phyloP scores from a whole-genome alignment of 2,329 filamentous ascomycete genomes.

The Colletotrichum costaricense region DNA sequence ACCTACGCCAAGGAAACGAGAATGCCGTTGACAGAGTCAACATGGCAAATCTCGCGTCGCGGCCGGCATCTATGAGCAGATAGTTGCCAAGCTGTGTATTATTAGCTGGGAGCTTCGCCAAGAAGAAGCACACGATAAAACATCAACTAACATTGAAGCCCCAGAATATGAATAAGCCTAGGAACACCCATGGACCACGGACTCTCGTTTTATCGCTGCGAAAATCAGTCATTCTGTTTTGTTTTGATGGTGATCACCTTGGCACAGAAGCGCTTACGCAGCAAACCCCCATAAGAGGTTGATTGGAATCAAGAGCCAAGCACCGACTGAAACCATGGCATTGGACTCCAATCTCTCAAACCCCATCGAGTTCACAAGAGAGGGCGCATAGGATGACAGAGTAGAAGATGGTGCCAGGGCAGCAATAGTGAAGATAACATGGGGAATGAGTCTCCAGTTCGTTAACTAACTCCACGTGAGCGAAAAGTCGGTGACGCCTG shows the following conservation, averaged over 20 bases:
- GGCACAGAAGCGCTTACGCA: constrained; percentile 29
- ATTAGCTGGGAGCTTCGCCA: not conserved
- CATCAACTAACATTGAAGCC: constrained; percentile 39
- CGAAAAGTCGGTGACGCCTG: not conserved
- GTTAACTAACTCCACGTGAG: constrained; percentile 42
- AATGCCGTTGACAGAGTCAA: constrained; percentile 42
- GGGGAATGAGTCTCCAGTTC: constrained; percentile 50
- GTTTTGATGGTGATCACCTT: not conserved
- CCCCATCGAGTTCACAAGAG: constrained; percentile 48
- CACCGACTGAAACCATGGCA: constrained; percentile 49
- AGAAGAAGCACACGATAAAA: not conserved
- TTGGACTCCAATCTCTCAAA: constrained; percentile 48
- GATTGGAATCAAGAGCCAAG: constrained; percentile 46
- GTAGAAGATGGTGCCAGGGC: constrained; percentile 44
- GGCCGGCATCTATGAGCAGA: constrained; percentile 18
- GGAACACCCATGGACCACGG: constrained; percentile 42
- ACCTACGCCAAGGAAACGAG: constrained; percentile 45
- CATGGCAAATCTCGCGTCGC: constrained; percentile 35
- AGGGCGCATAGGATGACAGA: constrained; percentile 44
- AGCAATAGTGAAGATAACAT: constrained; percentile 45
- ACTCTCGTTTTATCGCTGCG: constrained; percentile 37
- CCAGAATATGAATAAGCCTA: constrained; percentile 43
- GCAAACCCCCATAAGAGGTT: constrained; percentile 47
- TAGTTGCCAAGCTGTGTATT: constrained; percentile 30
- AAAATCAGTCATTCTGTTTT: constrained; percentile 4